Evolutionary conservation across 2,329 filamentous ascomycete species (phyloP), one percentile per base, ranked within the genome.

Genomic region (Rhexocercosporidium sp.): DNA sequence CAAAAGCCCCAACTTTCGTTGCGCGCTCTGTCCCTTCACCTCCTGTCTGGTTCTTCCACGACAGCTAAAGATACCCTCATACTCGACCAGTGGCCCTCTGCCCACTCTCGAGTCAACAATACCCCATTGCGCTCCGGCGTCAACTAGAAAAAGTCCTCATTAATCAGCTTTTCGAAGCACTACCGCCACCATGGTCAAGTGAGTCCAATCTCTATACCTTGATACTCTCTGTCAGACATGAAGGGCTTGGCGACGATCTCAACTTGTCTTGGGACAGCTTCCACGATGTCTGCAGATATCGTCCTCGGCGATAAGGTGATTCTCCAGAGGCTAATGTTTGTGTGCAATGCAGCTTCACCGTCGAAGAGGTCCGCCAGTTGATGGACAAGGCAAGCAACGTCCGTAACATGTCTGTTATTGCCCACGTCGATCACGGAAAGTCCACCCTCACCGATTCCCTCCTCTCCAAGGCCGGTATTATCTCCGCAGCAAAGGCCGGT

Each of bases 371-470:
- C 83, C 90, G 91, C 83, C 76, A 71, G 78, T 83, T 92, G 81
- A 92, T 92, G 91, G 91, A 93, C 89, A 90, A 90, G 85, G 90
- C 92, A 77, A 86, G 82, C 81, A 90, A 91, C 82, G 88, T 90
- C 82, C 86, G 88, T 84, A 98, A 98, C 90, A 98, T 97, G 95
- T 97, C 94, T 86, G 96, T 99, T 83, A 98, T 98, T 93, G 96
- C 96, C 83, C 96, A 99, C 88, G 94, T 99, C 90, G 96, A 99
- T 85, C 96, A 99, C 90, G 96, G 96, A 88, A 99, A 99, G 86
- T 99, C 96, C 78, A 99, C 96, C 82, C 90, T 99, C 79, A 97
- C 95, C 90, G 96, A 99, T 86, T 98, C 96, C 78, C 93, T 99
- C 76, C 92, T 99, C 81, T 94, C 97, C 86, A 96, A 96, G 86